Conservation (phyloP, 148 eudicot genomes). For the Pouteria glomerata region DNA sequence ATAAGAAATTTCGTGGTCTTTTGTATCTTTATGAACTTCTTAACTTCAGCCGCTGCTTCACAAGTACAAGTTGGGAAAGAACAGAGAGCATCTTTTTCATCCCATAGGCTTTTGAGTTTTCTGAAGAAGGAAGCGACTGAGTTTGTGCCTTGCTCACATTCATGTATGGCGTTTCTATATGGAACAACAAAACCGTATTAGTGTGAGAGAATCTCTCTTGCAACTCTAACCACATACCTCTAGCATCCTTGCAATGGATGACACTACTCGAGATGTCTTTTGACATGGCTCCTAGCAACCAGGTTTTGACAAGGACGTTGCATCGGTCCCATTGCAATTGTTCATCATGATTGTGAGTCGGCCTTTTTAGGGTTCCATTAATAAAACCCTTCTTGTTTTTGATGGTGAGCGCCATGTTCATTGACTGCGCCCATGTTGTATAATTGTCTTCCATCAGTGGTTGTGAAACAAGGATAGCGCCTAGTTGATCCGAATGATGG, state of each 20-base stretch:
- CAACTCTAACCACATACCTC: neutral
- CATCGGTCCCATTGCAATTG: too few species aligned
- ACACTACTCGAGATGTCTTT: neutral
- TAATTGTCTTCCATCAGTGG: neutral
- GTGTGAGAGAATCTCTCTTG: neutral
- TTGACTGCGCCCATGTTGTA: neutral
- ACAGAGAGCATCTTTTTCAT: neutral
- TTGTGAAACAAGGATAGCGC: neutral
- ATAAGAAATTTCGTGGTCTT: neutral
- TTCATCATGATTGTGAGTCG: too few species aligned
- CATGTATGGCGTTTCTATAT: conserved; percentile 5
- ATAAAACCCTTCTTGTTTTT: neutral
- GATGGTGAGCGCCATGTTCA: neutral
- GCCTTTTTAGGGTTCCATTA: too few species aligned
- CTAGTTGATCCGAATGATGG: neutral
- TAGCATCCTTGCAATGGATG: neutral
- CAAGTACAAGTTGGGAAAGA: neutral
- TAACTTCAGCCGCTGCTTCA: neutral
- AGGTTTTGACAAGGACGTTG: too few species aligned
- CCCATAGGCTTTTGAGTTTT: conserved; percentile 3
- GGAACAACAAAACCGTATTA: neutral
- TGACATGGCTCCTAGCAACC: neutral
- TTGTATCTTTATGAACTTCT: neutral
- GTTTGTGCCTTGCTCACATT: neutral
- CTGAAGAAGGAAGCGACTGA: conserved; percentile 1